Base-by-base conservation (phyloP, 345 rosid species). In the Nasturtium officinale region DNA sequence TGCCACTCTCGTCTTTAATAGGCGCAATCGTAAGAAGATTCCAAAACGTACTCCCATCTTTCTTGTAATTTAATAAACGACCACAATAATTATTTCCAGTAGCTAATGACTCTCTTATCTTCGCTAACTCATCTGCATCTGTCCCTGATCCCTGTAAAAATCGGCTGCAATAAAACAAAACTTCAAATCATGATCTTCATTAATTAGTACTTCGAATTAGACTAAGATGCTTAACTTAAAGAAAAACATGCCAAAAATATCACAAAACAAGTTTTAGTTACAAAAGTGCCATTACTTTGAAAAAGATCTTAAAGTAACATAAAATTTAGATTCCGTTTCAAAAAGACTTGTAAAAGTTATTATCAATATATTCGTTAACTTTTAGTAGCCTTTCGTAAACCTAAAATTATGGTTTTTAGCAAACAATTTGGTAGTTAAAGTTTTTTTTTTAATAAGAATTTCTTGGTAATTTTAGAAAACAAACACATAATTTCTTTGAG, bases 31-130 rank as follows among this genome's bases (percentile, higher is more conserved):
- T 94, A 33, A 94, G 98, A 67, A 94, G 88, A 77, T 94, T 94
- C 98, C 98, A 94, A 82, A 94, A 94, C 0, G 95, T 84, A 4
- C 90, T 83, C 61, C 98, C 97, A 62, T 94, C 97, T 79, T 94
- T 94, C 83, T 94, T 91, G 71, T 89, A 94, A 80, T 94, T 94
- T 85, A 89, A 75, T 80, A 94, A 69, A 67, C 98, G 88, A 12
- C 95, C 98, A 79, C 98, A 94, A 79, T 86, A 91, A 68, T 79
- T 89, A 15, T 38, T 63, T 21, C 96, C 98, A 10, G 54, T 29
- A 2, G 81, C 79, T 79, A 94, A 76, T 3, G 92, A 71, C 74
- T 82, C 95, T 73, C 97, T 82, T 5, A 94, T 89, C 77, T 91
- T 89, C 1, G 91, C 83, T 79, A 91, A 85, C 65, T 91, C 93